These are phyloP conservation scores for Backusella parvicylindrica DNA, from an alignment of 192 early-diverging fungal genomes.

Conservation along the genomic window DNA sequence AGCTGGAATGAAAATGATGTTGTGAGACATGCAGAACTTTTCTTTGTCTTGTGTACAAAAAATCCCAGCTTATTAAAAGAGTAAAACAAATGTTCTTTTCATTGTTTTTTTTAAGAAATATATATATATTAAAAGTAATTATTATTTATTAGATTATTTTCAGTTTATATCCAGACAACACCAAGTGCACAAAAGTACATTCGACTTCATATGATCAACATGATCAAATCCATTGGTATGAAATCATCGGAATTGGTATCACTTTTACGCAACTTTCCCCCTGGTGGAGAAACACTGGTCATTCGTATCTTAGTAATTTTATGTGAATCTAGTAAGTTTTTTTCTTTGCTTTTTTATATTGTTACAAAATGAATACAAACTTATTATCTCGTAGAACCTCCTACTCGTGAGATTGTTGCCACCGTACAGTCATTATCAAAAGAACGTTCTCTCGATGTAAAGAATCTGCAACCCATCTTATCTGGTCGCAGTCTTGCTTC, in stretches of 20 bases:
- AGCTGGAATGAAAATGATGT: slow-evolving; percentile 62
- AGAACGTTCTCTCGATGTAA: slow-evolving; percentile 7
- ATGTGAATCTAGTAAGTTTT: slow-evolving; percentile 50
- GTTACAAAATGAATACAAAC: too few species aligned
- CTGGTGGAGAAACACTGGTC: slow-evolving; percentile 65
- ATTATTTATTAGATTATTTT: slow-evolving; percentile 44
- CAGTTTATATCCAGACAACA: slow-evolving; percentile 39
- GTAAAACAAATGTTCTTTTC: slow-evolving; percentile 51
- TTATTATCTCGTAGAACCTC: neutral
- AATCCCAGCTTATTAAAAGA: slow-evolving; percentile 62
- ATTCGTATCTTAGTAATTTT: slow-evolving; percentile 60
- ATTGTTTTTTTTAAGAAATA: neutral
- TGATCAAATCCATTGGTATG: slow-evolving; percentile 63
- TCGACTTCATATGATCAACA: slow-evolving; percentile 53
- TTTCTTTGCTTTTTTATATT: neutral
- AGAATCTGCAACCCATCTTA: neutral
- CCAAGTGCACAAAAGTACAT: slow-evolving; percentile 47
- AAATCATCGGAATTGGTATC: slow-evolving; percentile 50
- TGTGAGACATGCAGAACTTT: slow-evolving; percentile 66
- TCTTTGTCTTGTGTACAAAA: slow-evolving; percentile 71
- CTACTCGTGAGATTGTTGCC: slow-evolving; percentile 3
- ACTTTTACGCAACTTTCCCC: slow-evolving; percentile 63
- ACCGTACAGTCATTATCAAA: neutral
- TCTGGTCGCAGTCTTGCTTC: neutral
- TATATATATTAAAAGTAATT: neutral